Evolutionary conservation across 1,284 basidiomycete species (phyloP).

Genomic region (Grifola frondosa): DNA sequence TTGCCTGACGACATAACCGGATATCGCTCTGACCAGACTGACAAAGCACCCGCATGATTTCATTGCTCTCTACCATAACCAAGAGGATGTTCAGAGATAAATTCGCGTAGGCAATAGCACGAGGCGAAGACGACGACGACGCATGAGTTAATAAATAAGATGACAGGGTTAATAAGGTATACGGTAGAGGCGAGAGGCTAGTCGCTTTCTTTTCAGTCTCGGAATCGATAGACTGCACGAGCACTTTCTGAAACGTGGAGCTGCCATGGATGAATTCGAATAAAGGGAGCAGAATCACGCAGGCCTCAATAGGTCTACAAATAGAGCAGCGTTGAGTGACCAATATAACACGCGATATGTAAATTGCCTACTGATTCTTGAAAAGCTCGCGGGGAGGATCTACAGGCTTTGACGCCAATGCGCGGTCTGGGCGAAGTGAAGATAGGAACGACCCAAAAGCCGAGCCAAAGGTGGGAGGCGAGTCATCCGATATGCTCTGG

Average conservation of each 20-base stretch:
- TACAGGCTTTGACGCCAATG: constrained; percentile 43
- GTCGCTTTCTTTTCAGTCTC: constrained; percentile 21
- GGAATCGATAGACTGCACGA: constrained; percentile 38
- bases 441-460: constrained; percentile 50
- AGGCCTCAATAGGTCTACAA: constrained; percentile 60
- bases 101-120: constrained; percentile 59
- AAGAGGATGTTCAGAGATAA: constrained; percentile 53
- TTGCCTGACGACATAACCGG: constrained; percentile 61
- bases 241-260: constrained; percentile 42
- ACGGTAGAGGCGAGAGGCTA: constrained; percentile 35
- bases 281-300: constrained; percentile 54
- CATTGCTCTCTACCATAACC: constrained; percentile 47
- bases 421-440: constrained; percentile 52
- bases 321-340: background rate
- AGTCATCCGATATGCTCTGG: constrained; percentile 52
- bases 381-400: constrained; percentile 53
- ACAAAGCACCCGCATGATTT: constrained; percentile 46
- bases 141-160: constrained; percentile 67
- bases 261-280: constrained; percentile 60
- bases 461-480: constrained; percentile 46
- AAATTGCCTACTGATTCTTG: constrained; percentile 48
- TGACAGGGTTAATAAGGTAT: constrained; percentile 51
- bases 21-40: constrained; percentile 39
- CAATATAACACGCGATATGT: background rate
- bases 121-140: constrained; percentile 52